phyloP scores from a whole-genome alignment of 2,329 filamentous ascomycete species.

The Knoxdaviesia proteae region DNA sequence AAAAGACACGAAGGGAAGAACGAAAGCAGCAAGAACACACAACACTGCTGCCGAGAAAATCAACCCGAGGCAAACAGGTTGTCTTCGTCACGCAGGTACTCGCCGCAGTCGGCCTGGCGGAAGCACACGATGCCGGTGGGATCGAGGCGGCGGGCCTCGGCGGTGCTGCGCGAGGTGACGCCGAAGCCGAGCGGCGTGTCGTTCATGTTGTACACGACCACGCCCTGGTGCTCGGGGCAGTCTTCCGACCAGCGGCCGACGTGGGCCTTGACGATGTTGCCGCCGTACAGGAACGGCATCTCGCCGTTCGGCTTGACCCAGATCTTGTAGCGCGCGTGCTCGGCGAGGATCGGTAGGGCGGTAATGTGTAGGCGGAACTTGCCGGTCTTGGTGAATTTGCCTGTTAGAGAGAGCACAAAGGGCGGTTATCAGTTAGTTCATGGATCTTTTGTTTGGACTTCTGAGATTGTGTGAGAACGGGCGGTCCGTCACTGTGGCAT shows the following conservation, averaged over 20 bases:
- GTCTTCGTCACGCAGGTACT: constrained; percentile 75
- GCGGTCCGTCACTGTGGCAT: background rate
- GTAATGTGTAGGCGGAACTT: constrained; percentile 94
- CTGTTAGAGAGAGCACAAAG: constrained; percentile 15
- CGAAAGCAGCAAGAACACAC: too few relatives aligned
- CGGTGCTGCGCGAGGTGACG: constrained; percentile 69
- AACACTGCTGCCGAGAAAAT: background rate
- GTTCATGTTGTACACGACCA: constrained; percentile 79
- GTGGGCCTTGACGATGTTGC: constrained; percentile 54
- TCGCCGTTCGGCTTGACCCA: constrained; percentile 94
- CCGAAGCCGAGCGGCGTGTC: constrained; percentile 90
- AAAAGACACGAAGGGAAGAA: too few relatives aligned
- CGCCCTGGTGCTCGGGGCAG: constrained; percentile 79
- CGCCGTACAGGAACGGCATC: constrained; percentile 93
- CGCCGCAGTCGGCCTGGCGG: constrained; percentile 80
- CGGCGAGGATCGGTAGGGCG: constrained; percentile 65
- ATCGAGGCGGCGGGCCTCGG: constrained; percentile 65
- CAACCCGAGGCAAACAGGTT: constrained; percentile 37
- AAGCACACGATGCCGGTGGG: constrained; percentile 81
- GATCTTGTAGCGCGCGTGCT: constrained; percentile 87
- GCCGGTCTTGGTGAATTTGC: constrained; percentile 90
- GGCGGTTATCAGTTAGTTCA: constrained; percentile 4
- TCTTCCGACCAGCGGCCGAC: constrained; percentile 76
- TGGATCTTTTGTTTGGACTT: background rate
- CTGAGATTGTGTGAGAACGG: background rate